These are phyloP conservation scores for Vigna angularis DNA, from an alignment of 306 rosid genomes.

Conservation along the genomic window DNA sequence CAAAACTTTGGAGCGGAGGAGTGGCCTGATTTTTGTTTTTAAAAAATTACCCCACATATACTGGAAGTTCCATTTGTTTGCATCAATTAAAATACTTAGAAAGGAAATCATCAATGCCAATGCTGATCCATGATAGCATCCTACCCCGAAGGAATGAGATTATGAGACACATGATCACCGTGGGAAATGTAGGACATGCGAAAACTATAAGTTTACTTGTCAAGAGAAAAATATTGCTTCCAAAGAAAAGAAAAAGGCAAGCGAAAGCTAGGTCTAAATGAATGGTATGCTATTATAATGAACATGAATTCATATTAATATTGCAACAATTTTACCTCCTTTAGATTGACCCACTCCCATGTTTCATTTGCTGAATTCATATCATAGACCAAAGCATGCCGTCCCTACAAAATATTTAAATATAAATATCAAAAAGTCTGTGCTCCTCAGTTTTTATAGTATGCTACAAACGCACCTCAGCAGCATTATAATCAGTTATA, in stretches of 20 bases:
- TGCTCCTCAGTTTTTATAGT: constrained; percentile 19
- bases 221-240: constrained; percentile 6
- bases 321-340: constrained; percentile 59
- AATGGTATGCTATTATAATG: not conserved
- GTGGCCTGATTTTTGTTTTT: constrained; percentile 24
- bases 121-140: not conserved
- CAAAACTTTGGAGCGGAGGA: constrained; percentile 25
- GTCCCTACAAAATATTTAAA: constrained; percentile 55
- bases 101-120: not conserved
- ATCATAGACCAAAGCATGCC: constrained; percentile 85
- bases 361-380: constrained; percentile 71
- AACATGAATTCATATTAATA: not conserved
- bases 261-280: constrained; percentile 12
- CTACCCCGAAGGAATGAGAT: constrained; percentile 9
- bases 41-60: constrained; percentile 12
- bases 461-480: constrained; percentile 54
- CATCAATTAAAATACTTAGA: constrained; percentile 5
- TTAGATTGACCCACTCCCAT: constrained; percentile 91
- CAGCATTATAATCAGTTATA: constrained; percentile 66
- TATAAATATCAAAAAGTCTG: not conserved
- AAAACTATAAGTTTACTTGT: not conserved
- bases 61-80: constrained; percentile 32
- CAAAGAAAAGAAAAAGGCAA: not conserved
- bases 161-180: constrained; percentile 13
- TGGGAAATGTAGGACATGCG: not conserved